Evolutionary conservation across 139 green algal genomes (phyloP), one percentile per base, ranked within the genome.

Genomic region (Ettlia oleoabundans): DNA sequence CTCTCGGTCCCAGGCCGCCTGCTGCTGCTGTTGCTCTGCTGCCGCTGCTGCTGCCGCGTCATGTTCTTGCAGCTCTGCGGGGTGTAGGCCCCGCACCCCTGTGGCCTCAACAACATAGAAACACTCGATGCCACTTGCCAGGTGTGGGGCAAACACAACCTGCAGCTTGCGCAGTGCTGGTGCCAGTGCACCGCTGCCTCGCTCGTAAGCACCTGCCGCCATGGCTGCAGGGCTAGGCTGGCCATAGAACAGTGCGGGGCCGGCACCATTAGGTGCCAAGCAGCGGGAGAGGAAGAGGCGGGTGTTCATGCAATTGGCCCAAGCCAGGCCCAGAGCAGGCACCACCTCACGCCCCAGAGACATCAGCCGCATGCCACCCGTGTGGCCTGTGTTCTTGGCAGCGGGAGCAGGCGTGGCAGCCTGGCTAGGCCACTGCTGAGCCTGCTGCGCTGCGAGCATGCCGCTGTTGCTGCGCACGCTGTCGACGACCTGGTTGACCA

Each of bases 291-390:
- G 82, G 72, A 96, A 94, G 2, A 96, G 38, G 40, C 93, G 87
- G 41, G 63, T 84, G 71, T 88, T 93, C 33, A 96, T 82, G 84
- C 93, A 96, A 88, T 93, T 93, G 19, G 92, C 79, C 93, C 93
- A 96, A 3, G 90, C 88, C 63, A 97, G 83, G 15, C 93, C 93
- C 40, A 96, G 83, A 0, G 93, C 89, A 6, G 93, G 93, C 51
- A 92, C 51, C 55, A 96, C 86, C 3, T 84, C 73, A 10, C 92
- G 75, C 0, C 92, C 93, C 0, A 82, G 87, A 21, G 87, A 87
- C 33, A 78, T 18, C 32, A 95, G 86, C 37, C 26, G 26, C 63
- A 88, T 58, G 40, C 87, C 88, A 24, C 47, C 84, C 40, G 82
- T 88, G 32, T 85, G 82, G 28, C 63, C 64, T n/a, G 63, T 51